Conservation (phyloP, 2,329 filamentous ascomycete species). For the Plenodomus tracheiphilus region DNA sequence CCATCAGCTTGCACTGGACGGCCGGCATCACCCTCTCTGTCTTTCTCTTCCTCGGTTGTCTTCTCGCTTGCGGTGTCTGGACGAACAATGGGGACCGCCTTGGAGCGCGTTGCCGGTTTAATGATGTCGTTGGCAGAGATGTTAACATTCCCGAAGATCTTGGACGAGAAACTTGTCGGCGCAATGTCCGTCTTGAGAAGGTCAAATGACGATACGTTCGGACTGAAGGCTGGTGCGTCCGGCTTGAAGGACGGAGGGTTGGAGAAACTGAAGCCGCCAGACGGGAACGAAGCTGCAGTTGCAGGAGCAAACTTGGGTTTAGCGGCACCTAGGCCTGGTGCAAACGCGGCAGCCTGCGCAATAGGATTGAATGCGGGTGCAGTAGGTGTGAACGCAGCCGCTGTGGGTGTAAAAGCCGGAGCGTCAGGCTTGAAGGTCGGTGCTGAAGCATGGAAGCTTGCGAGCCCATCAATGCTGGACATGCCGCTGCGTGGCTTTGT, state of each 20-base stretch:
- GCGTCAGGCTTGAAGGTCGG: constrained; percentile 77
- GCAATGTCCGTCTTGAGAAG: constrained; percentile 24
- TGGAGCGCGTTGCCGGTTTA: constrained; percentile 72
- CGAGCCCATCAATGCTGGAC: constrained; percentile 34
- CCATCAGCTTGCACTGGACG: constrained; percentile 66
- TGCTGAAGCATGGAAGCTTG: constrained; percentile 68
- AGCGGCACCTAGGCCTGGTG: constrained; percentile 12
- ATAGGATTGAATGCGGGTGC: constrained; percentile 17
- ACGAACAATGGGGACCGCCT: constrained; percentile 79
- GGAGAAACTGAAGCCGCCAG: constrained; percentile 28
- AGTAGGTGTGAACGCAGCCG: constrained; percentile 52
- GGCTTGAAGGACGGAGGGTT: constrained; percentile 50
- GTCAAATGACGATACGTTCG: constrained; percentile 26
- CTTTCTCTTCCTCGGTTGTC: constrained; percentile 49
- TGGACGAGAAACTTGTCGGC: constrained; percentile 36
- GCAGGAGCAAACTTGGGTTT: constrained; percentile 15
- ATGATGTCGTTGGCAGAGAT: constrained; percentile 64
- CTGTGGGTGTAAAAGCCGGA: constrained; percentile 70
- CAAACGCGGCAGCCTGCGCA: constrained; percentile 51
- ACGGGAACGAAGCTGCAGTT: constrained; percentile 17
- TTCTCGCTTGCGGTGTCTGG: constrained; percentile 53
- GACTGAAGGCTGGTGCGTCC: constrained; percentile 73
- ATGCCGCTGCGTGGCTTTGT: constrained; percentile 49
- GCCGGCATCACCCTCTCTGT: constrained; percentile 62
- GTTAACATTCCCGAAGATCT: constrained; percentile 49